Percentiles rank a stretch among this genome's conserved stretches.
phyloP scores from a whole-genome alignment of 495 filamentous ascomycete species.

The Echria macrotheca region DNA sequence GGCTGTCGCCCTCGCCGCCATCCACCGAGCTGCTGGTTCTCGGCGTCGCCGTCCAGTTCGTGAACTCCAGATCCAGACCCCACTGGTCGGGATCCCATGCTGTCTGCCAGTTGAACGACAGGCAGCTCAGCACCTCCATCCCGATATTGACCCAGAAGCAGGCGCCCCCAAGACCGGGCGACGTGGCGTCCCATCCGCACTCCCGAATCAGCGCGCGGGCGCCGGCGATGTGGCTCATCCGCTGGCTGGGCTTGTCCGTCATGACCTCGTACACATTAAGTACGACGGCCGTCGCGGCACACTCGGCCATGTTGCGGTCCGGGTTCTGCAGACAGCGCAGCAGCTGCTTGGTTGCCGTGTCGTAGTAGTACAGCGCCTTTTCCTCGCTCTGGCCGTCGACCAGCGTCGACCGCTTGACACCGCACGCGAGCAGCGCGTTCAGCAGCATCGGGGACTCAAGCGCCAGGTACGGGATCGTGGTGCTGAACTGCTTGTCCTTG shows the following conservation, averaged over 20 bases:
- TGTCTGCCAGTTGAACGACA: slow-evolving; percentile 81
- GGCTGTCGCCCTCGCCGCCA: slow-evolving; percentile 55
- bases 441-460: slow-evolving; percentile 84
- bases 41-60: slow-evolving; percentile 15
- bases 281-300: slow-evolving; percentile 82
- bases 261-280: slow-evolving; percentile 92
- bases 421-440: slow-evolving; percentile 86
- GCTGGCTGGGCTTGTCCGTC: slow-evolving; percentile 65
- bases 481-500: slow-evolving; percentile 81
- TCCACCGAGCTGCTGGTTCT: slow-evolving; percentile 46
- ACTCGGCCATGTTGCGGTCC: slow-evolving; percentile 75
- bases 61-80: slow-evolving; percentile 81
- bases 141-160: slow-evolving; percentile 95
- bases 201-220: slow-evolving; percentile 85
- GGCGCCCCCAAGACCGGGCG: slow-evolving; percentile 72
- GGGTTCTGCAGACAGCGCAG: slow-evolving; percentile 71
- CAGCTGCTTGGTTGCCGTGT: slow-evolving; percentile 70
- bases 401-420: slow-evolving; percentile 70
- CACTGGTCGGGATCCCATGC: slow-evolving; percentile 91
- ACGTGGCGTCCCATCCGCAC: slow-evolving; percentile 81
- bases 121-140: slow-evolving; percentile 82
- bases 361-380: slow-evolving; percentile 76
- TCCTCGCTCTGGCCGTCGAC: slow-evolving; percentile 69
- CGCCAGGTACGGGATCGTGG: slow-evolving; percentile 73
- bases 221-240: slow-evolving; percentile 83